A percentile compares a stretch with the other conserved stretches of the same genome.
Conservation (phyloP, 2,329 filamentous ascomycete species). For the Tolypocladium cylindrosporum region DNA sequence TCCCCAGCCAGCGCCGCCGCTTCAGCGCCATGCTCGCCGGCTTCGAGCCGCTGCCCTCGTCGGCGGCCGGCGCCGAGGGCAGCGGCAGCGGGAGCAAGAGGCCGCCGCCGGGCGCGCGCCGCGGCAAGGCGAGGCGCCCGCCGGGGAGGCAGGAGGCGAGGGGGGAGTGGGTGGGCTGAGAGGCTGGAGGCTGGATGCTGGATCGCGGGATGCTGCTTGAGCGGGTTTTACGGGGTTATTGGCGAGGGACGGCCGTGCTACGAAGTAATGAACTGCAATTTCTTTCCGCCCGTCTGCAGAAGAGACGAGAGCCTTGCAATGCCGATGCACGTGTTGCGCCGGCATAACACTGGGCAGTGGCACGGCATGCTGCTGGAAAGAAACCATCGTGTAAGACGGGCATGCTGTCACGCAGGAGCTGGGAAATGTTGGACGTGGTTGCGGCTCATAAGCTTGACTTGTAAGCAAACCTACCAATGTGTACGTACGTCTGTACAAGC, state of each 20-base stretch:
- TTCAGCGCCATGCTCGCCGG: conserved; percentile 48
- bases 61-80: not conserved
- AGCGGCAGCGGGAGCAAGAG: not conserved
- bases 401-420: too few relatives aligned
- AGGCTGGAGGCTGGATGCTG: not conserved
- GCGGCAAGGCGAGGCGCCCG: not conserved
- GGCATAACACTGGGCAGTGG: too few relatives aligned
- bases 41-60: conserved; percentile 18
- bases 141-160: not conserved
- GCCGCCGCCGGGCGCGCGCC: not conserved
- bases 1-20: conserved; percentile 43
- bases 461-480: not conserved
- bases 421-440: not conserved
- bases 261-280: not conserved
- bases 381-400: too few relatives aligned
- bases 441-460: not conserved
- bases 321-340: too few relatives aligned
- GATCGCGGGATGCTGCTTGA: not conserved
- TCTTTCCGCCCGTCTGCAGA: not conserved
- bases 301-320: too few relatives aligned
- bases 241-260: not conserved
- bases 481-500: not conserved
- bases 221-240: not conserved
- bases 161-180: not conserved
- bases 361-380: too few relatives aligned